Conservation (phyloP, 2,329 filamentous ascomycete genomes). For the Keithomyces neogunnii region DNA sequence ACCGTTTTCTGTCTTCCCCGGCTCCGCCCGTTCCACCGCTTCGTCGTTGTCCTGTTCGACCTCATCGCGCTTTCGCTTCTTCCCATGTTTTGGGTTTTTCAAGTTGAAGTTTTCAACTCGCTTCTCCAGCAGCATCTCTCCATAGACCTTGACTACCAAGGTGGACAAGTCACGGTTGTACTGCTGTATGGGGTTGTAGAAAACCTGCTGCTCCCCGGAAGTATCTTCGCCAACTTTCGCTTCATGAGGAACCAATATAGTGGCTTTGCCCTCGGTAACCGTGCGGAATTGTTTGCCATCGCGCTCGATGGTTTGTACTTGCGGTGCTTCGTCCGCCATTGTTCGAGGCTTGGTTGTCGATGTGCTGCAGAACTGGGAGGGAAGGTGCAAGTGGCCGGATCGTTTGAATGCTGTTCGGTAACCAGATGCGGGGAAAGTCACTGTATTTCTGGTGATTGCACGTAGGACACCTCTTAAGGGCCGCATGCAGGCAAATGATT, state of each 20-base stretch:
- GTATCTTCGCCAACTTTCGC: constrained; percentile 39
- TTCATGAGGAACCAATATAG: constrained; percentile 44
- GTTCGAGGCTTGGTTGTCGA: constrained; percentile 1
- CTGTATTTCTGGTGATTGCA: background rate
- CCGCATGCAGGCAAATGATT: background rate
- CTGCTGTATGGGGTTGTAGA: constrained; percentile 98
- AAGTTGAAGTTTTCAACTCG: constrained; percentile 27
- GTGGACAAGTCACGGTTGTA: constrained; percentile 96
- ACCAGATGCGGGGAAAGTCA: background rate
- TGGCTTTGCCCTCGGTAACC: constrained; percentile 48
- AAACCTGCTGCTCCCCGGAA: constrained; percentile 68
- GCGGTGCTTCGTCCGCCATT: constrained; percentile 11
- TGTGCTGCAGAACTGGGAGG: background rate
- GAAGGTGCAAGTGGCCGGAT: constrained; percentile 2
- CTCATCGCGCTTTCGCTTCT: constrained; percentile 39
- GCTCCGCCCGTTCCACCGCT: constrained; percentile 5
- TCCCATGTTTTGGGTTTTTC: constrained; percentile 32
- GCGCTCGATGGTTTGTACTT: constrained; percentile 17
- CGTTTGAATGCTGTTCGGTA: too few species aligned
- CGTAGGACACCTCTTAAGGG: background rate
- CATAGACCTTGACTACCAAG: constrained; percentile 82
- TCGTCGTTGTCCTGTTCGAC: constrained; percentile 8
- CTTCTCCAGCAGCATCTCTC: constrained; percentile 52
- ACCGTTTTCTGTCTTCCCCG: constrained; percentile 12
- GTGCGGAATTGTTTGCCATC: constrained; percentile 43